Evolutionary conservation across 2,329 filamentous ascomycete species (phyloP), one percentile per base, ranked within the genome.

Genomic region (Huntiella omanensis): DNA sequence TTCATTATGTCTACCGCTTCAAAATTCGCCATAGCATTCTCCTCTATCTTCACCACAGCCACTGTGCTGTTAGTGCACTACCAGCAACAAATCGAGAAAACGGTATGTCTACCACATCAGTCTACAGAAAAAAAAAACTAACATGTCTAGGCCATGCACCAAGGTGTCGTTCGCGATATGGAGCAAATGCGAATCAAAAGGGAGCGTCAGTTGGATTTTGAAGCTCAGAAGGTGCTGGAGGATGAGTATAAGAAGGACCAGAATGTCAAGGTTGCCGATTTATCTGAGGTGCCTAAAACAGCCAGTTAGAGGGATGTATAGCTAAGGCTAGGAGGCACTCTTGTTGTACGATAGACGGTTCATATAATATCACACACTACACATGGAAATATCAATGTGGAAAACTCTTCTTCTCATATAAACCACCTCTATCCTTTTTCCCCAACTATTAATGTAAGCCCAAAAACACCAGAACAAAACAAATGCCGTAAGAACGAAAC

Each of bases 161-260:
- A 81, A 54, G 91, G 91, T 39, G 91, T 98, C 37, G 68, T 96
- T 53, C 83, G 88, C 52, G 91, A 98, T 58, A 82, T 95, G 70
- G 88, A 96, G 58, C 85, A 92, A 58, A 87, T 94, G 60, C 77
- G 83, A 40, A 60, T 95, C 53, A 95, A 95, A 65, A 73, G 75
- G 53, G 91, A 98, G 61, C 79, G 91, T 49, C 83, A 92, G 60
- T 75, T 86, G 44, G 91, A 98, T 59, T 98, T 98, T 57, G 87
- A 96, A 53, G 76, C 93, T 73, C 91, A 98, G 59, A 74, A 71
- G 52, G 73, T 72, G 5, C 67, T 98, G 41, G 87, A 96, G 64
- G 74, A 80, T 56, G 83, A 98, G 60, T 96, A 95, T 62, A 78
- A 80, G 59, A 88, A 88, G 60, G 69, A 86, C 32, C 91, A 98